Conservation (phyloP, 225 moss, liverwort and hornwort genomes). For the Anthoceros angustus region DNA sequence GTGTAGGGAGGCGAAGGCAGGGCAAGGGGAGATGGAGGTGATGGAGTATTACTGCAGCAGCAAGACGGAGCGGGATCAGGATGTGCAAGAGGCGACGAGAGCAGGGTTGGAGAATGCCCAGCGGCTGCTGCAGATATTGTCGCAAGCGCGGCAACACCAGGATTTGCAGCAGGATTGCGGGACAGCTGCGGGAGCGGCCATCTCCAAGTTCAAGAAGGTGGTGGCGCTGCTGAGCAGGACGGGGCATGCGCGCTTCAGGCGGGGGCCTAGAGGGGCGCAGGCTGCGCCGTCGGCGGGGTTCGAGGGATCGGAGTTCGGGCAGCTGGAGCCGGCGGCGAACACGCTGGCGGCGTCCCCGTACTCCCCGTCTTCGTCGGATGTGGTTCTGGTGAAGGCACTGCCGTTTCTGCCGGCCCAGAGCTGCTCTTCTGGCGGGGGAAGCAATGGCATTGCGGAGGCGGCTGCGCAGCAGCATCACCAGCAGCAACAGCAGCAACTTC, state of each 20-base stretch:
- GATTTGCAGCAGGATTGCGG: constrained; percentile 32
- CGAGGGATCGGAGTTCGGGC: constrained; percentile 23
- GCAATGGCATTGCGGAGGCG: not conserved
- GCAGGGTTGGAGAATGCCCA: constrained; percentile 75
- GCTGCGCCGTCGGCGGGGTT: constrained; percentile 19
- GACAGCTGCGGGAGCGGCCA: constrained; percentile 38
- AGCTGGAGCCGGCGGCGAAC: constrained; percentile 15
- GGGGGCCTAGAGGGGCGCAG: constrained; percentile 21
- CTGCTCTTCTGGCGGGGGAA: constrained; percentile 30
- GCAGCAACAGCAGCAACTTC: constrained; percentile 25
- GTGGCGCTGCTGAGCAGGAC: constrained; percentile 42
- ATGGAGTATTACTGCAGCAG: constrained; percentile 41
- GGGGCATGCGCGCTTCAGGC: constrained; percentile 39
- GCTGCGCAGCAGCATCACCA: constrained; percentile 13
- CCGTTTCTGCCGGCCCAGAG: constrained; percentile 23
- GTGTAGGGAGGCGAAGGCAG: not conserved
- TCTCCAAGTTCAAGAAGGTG: constrained; percentile 56
- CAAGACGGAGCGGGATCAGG: constrained; percentile 46
- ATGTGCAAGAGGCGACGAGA: constrained; percentile 55
- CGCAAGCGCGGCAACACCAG: constrained; percentile 25
- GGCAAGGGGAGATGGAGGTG: constrained; percentile 46
- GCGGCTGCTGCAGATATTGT: constrained; percentile 52
- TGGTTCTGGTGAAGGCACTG: not conserved
- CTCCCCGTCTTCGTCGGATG: not conserved
- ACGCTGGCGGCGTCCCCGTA: constrained; percentile 1